Evolutionary conservation across 108 stramenopile genomes (phyloP), one percentile per base, ranked within the genome.

Genomic region (Cyclotella sp.): DNA sequence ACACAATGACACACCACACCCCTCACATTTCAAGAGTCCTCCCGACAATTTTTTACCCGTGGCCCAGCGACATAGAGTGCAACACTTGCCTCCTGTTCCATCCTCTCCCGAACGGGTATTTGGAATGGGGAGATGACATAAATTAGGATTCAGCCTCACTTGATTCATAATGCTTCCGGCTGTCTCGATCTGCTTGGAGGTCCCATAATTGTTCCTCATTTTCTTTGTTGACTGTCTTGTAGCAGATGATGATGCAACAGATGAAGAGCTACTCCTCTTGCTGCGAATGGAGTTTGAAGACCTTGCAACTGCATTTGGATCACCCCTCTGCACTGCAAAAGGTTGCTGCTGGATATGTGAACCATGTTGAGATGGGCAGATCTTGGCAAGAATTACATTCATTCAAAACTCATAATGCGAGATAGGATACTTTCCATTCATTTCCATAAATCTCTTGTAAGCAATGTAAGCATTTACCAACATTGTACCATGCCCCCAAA

Each of bases 381-480:
- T 73, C 40, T 53, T 51, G 3, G 72, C 72, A n/a, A 51, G 51
- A 6, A 53, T 42, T 3, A 73, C 51, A 28, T 30, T 53, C 41
- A 21, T 27, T 1, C 43, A 62, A 51, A 73, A 73, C 1, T 73
- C 49, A 45, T 73, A 64, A 28, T 73, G 72, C 11, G 44, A 52
- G 63, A 60, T 49, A 11, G 18, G 51, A 39, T 49, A 22, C 66
- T 19, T 43, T 10, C 47, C 73, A 43, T 66, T 52, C 34, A 22
- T 44, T 19, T 40, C 63, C 44, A 26, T 52, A 28, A 52, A 65
- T 19, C 65, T 65, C 16, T 14, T 55, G 22, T 49, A 52, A 26
- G 27, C 22, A 16, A 52, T 39, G 45, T 49, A 75, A 24, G 74
- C 67, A 75, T 75, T 75, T 21, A 75, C 74, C 27, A 52, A 6